phyloP scores from a whole-genome alignment of 768 basidiomycete species.

The Gloeophyllum trabeum region DNA sequence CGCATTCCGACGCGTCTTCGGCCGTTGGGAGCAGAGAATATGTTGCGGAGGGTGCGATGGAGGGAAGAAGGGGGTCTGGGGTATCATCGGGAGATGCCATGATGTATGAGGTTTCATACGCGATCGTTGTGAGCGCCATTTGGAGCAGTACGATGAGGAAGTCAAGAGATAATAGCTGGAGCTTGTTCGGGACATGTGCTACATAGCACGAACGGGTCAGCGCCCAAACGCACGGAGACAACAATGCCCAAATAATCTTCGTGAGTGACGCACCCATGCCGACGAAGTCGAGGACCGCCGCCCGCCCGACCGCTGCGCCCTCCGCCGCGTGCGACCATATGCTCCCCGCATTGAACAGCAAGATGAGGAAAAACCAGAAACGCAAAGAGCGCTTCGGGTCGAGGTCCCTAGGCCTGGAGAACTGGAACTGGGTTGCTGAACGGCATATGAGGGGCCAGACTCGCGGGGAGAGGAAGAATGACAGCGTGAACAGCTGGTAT shows the following conservation, averaged over 20 bases:
- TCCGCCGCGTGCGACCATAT: constrained; percentile 50
- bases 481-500: constrained; percentile 64
- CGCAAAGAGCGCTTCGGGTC: constrained; percentile 56
- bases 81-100: constrained; percentile 27
- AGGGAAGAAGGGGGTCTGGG: constrained; percentile 24
- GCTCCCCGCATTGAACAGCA: constrained; percentile 45
- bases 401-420: constrained; percentile 55
- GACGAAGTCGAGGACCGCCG: constrained; percentile 67
- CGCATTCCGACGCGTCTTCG: background rate
- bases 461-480: constrained; percentile 68
- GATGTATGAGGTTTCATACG: constrained; percentile 49
- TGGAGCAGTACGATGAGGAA: constrained; percentile 57
- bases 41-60: constrained; percentile 16
- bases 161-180: constrained; percentile 59
- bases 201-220: constrained; percentile 8
- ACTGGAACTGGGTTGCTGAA: constrained; percentile 50
- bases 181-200: constrained; percentile 54
- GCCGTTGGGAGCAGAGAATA: constrained; percentile 2
- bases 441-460: constrained; percentile 45
- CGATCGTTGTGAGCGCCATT: constrained; percentile 50
- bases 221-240: background rate
- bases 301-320: constrained; percentile 43
- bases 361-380: constrained; percentile 50
- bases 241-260: background rate
- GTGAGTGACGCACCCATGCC: constrained; percentile 55